Base-by-base conservation (phyloP, 768 basidiomycete genomes). In the Suillus alpinus region DNA sequence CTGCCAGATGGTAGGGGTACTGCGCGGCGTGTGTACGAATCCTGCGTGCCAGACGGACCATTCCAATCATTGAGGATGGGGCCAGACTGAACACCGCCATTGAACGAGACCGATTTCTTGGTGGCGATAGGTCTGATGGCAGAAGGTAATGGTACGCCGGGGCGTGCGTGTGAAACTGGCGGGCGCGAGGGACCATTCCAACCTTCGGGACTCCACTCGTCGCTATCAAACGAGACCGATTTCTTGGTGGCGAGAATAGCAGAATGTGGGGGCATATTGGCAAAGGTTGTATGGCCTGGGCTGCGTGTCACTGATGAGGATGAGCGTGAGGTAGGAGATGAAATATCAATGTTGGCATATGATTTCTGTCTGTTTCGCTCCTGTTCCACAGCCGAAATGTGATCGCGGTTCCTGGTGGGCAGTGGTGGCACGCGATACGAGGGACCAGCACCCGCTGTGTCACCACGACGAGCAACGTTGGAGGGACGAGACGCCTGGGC, bases 401-500 rank as follows among this genome's bases (percentile, higher is more conserved):
- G 65, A 59, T 69, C 53, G 31, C 63, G 63, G 49, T 75, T 74
- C 18, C 69, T 61, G 20, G 75, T 73, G 47, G 77, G 76, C 31
- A 75, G 63, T n/a, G 76, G 76, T 0, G 78, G 69, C 2, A 77
- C 71, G 12, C 80, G 80, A 55, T 76, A 76, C 9, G 79, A 77
- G 8, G 81, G 81, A 18, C 76, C 74, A 29, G 77, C 78, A 61
- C 83, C 83, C 12, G 83, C 75, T 18, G 73, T 78, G 62, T 83
- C 84, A 49, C 79, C 77, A 6, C 78, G 76, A 57, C 80, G 69
- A 1, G 78, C 78, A 34, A 82, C 72, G 10, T 73, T 69, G 58
- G 75, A 76, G 6, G 80, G 72, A 58, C 77, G 80, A 2, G 78
- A 76, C 39, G 74, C 67, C 10, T 76, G 67, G 0, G 70, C 70